These are phyloP conservation scores for Salvia miltiorrhiza DNA, from an alignment of 257 asterid species.

Conservation along the genomic window DNA sequence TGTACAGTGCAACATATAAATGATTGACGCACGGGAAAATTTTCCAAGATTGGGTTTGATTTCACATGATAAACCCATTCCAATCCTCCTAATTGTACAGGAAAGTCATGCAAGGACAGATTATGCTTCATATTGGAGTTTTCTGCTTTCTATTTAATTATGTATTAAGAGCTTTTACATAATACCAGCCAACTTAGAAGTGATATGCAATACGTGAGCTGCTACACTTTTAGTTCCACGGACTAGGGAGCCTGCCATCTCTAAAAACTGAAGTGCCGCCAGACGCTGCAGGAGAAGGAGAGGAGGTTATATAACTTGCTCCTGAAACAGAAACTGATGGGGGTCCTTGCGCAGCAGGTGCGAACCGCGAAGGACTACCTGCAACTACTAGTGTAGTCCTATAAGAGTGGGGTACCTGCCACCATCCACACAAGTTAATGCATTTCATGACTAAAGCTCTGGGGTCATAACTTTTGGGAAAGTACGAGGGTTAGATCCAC, in stretches of 20 bases:
- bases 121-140: conserved; percentile 8
- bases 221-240: conserved; percentile 46
- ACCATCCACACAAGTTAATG: conserved; percentile 5
- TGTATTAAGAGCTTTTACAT: neutral
- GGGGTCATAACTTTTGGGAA: neutral
- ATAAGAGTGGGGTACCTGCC: conserved; percentile 64
- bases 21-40: neutral
- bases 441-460: conserved; percentile 10
- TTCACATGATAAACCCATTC: conserved; percentile 5
- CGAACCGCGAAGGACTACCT: conserved; percentile 75
- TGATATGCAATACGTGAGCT: neutral
- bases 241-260: conserved; percentile 65
- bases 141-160: neutral
- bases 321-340: conserved; percentile 64
- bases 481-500: neutral
- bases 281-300: conserved; percentile 95
- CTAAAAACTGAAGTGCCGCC: conserved; percentile 82
- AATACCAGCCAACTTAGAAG: neutral
- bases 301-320: conserved; percentile 63
- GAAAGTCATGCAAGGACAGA: neutral
- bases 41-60: neutral
- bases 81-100: neutral
- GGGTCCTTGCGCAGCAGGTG: conserved; percentile 60
- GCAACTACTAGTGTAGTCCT: conserved; percentile 54
- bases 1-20: neutral